Evolutionary conservation across 352 stramenopile species (phyloP).

Genomic region (Phytophthora citrophthora): DNA sequence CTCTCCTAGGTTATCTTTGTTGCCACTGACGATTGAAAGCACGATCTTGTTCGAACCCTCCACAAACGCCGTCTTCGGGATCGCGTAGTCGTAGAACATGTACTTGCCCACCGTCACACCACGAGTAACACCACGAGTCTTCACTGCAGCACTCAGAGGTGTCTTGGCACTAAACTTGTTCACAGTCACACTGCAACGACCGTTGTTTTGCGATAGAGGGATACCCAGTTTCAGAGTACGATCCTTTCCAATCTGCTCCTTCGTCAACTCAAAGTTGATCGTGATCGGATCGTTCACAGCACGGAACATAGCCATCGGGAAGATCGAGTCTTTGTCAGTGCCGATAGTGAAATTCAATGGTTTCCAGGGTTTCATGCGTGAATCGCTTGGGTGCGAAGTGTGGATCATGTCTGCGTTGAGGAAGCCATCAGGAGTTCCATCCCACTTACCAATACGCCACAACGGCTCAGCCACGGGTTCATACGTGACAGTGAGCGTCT

Average conservation of each 20-base stretch:
- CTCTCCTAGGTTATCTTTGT: conserved; percentile 38
- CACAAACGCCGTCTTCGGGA: conserved; percentile 43
- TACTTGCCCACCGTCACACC: conserved; percentile 57
- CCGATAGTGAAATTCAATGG: conserved; percentile 38
- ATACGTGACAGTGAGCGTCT: conserved; percentile 38
- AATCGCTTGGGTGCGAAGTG: conserved; percentile 57
- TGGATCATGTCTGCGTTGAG: conserved; percentile 65
- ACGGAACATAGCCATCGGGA: conserved; percentile 61
- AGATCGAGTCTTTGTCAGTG: conserved; percentile 31
- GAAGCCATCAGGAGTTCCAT: conserved; percentile 57
- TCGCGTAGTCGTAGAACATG: conserved; percentile 52
- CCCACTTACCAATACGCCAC: conserved; percentile 61
- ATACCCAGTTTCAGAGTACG: conserved; percentile 53
- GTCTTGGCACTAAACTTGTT: conserved; percentile 48
- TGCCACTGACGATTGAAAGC: conserved; percentile 52
- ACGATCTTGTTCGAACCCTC: conserved; percentile 43
- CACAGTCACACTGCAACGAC: conserved; percentile 42
- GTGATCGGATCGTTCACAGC: conserved; percentile 54
- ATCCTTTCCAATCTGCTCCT: conserved; percentile 26
- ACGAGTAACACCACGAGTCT: conserved; percentile 55
- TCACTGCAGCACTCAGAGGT: conserved; percentile 41
- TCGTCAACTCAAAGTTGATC: conserved; percentile 46
- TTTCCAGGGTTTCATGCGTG: conserved; percentile 42
- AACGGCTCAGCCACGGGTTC: conserved; percentile 28
- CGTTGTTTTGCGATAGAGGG: conserved; percentile 50